Base-by-base conservation (phyloP, 1,139 yeast genomes). In the Hemisphaericaspora lyxosophila region DNA sequence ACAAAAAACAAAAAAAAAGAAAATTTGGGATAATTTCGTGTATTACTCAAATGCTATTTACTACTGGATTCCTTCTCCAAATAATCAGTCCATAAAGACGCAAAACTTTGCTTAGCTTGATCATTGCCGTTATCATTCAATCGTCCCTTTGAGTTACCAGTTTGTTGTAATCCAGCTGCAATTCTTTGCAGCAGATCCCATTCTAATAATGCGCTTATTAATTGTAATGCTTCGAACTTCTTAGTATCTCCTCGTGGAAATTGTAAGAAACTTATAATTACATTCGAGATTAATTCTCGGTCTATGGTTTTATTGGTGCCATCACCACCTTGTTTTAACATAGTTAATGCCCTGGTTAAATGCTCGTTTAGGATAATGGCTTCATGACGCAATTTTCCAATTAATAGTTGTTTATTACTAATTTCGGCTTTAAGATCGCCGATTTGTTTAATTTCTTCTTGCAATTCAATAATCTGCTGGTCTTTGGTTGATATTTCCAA, bases 301-400 rank as follows among this genome's bases (percentile, higher is more conserved):
- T 90, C 97, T 1, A 90, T 88, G 6, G 83, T 73, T 41, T 85
- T 89, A 33, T 66, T 60, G 4, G 82, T 74, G 40, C 85, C 89
- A 35, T 67, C 59, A 41, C 80, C 81, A 30, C 62, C 61, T 53
- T 89, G 89, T 42, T 92, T 80, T 60, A 90, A 68, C 73, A 70
- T 67, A 13, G 89, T 80, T 42, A 94, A 64, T 2, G 97, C 95
- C 55, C 92, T 90, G 13, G 96, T 89, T 42, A 92, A 66, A 64
- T 92, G 98, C 55, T 92, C 98, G 57, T 92, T 92, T 40, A 90
- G 66, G 23, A 88, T 87, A n/a, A 92, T 92, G 2, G 96, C 95
- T 60, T 92, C 97, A 57, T 92, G 97, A 39, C 97, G 79, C 38
- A 92, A 72, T 57, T 92, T 92, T 4, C 97, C 97, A 36, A 92